Evolutionary conservation across 257 asterid genomes (phyloP), one percentile per base, ranked within the genome.

Genomic region (Solanum bukasovii): DNA sequence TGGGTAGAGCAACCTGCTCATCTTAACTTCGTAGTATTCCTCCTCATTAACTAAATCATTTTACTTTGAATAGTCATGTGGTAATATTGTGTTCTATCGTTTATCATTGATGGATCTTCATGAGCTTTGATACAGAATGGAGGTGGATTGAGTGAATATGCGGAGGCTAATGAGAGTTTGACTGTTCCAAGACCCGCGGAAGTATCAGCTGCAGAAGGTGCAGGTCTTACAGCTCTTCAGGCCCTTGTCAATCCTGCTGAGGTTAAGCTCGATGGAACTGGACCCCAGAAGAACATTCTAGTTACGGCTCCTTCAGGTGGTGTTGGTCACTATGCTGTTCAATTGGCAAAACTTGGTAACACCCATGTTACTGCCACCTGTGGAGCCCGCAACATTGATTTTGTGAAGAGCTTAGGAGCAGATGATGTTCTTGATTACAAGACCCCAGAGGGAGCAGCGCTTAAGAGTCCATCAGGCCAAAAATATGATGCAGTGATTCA

Each of bases 261-360:
- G 9, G 87, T 95, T 25, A 91, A 90, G 14, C 95, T 95, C 27
- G 92, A 91, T 33, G 91, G 88, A 21, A 88, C 84, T 3, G 93
- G 92, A 1, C 91, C 95, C 0, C 88, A 34, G 9, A 94, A 92
- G 70, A 94, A 93, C 90, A 84, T 94, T 33, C 96, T 95, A n/a
- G 68, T 94, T 23, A 94, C 96, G 0, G 96, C 95, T 4, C 96
- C 98, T 20, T 94, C 98, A 0, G 98, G 98, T 13, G 98, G 98
- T 1, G 98, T 95, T 0, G 98, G 99, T 38, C 98, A 91, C 3
- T 96, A 93, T 82, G 94, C 93, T 2, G 98, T 93, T 46, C 97
- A 93, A 88, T 88, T 96, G 31, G 96, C 96, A 10, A 95, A 96
- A 89, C 93, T 95, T 16, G 95, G 96, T 3, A 93, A 93, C 87